Percentiles rank a stretch among this genome's conserved stretches.
Conservation (phyloP, 306 rosid genomes). For the Fagus sylvatica region DNA sequence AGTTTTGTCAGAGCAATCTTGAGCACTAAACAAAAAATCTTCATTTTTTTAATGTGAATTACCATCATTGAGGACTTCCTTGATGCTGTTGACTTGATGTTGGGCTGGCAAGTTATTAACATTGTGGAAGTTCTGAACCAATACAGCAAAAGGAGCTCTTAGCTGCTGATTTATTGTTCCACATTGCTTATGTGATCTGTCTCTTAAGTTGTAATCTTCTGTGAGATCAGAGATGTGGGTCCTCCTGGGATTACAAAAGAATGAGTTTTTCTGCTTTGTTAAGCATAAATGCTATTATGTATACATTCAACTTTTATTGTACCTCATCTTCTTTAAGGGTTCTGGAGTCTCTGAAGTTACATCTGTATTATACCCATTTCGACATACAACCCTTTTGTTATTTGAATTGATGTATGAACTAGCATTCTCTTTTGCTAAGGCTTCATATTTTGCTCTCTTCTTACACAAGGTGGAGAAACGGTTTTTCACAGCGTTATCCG, state of each 20-base stretch:
- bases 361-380: constrained; percentile 46
- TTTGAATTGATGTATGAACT: constrained; percentile 61
- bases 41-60: constrained; percentile 31
- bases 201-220: constrained; percentile 51
- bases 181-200: constrained; percentile 59
- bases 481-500: constrained; percentile 99
- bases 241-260: constrained; percentile 50
- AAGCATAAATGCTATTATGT: constrained; percentile 16
- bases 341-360: constrained; percentile 51
- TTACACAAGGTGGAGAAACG: constrained; percentile 95
- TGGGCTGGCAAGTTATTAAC: constrained; percentile 51
- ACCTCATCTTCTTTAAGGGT: constrained; percentile 73
- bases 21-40: constrained; percentile 15
- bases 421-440: constrained; percentile 82
- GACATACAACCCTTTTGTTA: constrained; percentile 65
- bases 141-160: constrained; percentile 79
- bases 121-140: constrained; percentile 66
- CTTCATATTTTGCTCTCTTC: constrained; percentile 97
- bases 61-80: constrained; percentile 52
- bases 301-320: constrained; percentile 19
- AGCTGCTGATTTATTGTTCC: constrained; percentile 51
- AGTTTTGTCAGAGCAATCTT: constrained; percentile 24
- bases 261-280: constrained; percentile 17
- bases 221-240: constrained; percentile 59
- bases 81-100: constrained; percentile 42